These are phyloP conservation scores for Tothia fuscella DNA, from an alignment of 2,329 filamentous ascomycete genomes.

Conservation along the genomic window DNA sequence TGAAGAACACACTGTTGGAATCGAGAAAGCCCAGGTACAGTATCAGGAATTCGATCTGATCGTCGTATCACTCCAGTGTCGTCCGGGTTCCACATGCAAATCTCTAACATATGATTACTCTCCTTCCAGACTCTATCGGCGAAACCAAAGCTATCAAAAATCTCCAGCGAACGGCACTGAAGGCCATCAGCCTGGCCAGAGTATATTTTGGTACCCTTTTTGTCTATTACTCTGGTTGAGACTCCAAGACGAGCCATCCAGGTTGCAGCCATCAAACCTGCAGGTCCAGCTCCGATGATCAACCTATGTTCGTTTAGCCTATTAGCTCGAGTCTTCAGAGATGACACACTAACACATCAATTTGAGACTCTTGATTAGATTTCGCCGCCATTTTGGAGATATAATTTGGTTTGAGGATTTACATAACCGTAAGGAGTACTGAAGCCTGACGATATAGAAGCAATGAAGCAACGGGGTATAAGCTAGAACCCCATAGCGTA, in stretches of 20 bases:
- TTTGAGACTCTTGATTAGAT: too few species aligned
- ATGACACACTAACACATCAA: too few species aligned
- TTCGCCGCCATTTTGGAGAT: too few species aligned
- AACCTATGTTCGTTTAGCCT: conserved; percentile 20
- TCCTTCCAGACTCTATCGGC: conserved; percentile 53
- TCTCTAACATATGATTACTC: conserved; percentile 57
- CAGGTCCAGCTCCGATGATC: conserved; percentile 28
- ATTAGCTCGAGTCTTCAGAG: too few species aligned
- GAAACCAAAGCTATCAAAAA: conserved; percentile 53
- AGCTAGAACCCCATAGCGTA: too few species aligned
- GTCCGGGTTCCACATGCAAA: conserved; percentile 45
- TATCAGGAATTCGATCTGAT: conserved; percentile 51
- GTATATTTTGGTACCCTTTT: conserved; percentile 29
- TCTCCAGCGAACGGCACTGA: conserved; percentile 31
- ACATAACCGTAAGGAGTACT: too few species aligned
- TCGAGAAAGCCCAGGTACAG: conserved; percentile 46
- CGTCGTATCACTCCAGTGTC: conserved; percentile 44
- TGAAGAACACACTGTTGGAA: conserved; percentile 58
- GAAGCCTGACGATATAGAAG: too few species aligned
- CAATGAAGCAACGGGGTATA: too few species aligned
- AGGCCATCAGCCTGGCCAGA: conserved; percentile 31
- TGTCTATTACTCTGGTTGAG: conserved; percentile 30
- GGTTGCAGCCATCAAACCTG: conserved; percentile 29
- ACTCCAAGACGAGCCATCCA: conserved; percentile 31
- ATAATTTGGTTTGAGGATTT: too few species aligned